Evolutionary conservation across 495 filamentous ascomycete genomes (phyloP).

Genomic region (Staphylotrichum longicolle): DNA sequence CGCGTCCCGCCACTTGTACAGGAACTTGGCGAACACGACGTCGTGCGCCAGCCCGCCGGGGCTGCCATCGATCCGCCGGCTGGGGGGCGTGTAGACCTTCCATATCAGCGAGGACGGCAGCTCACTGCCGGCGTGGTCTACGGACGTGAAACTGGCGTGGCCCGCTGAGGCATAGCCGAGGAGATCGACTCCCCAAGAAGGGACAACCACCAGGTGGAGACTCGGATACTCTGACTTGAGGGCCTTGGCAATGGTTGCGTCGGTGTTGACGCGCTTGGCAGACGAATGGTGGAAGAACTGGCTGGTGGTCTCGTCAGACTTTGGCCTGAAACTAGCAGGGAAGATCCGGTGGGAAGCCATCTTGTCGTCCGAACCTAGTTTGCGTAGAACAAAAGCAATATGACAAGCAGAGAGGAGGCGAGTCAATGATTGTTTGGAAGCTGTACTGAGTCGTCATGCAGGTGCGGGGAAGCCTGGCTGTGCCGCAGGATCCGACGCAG

Average conservation of each 20-base stretch:
- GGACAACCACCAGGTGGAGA: constrained; percentile 47
- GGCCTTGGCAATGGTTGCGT: constrained; percentile 49
- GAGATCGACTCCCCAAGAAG: constrained; percentile 38
- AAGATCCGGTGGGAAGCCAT: neutral
- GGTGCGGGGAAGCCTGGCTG: too few relatives aligned
- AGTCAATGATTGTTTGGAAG: too few relatives aligned
- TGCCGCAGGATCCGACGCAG: too few relatives aligned
- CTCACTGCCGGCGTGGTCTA: constrained; percentile 36
- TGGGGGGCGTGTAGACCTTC: constrained; percentile 49
- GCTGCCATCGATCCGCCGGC: constrained; percentile 48
- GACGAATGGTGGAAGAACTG: constrained; percentile 46
- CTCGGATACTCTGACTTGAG: constrained; percentile 52
- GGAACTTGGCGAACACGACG: constrained; percentile 53
- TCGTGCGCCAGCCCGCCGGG: constrained; percentile 43
- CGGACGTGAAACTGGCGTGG: constrained; percentile 41
- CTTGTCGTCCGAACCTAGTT: neutral
- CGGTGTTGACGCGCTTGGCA: constrained; percentile 50
- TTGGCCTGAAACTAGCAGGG: neutral
- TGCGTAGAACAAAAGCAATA: too few relatives aligned
- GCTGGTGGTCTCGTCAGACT: neutral
- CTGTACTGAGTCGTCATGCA: too few relatives aligned
- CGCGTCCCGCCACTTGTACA: constrained; percentile 49
- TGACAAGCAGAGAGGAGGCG: too few relatives aligned
- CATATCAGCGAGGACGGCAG: constrained; percentile 40
- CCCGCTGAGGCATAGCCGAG: constrained; percentile 52